These are phyloP conservation scores for Entonaema liquescens DNA, from an alignment of 495 filamentous ascomycete species.

Conservation along the genomic window DNA sequence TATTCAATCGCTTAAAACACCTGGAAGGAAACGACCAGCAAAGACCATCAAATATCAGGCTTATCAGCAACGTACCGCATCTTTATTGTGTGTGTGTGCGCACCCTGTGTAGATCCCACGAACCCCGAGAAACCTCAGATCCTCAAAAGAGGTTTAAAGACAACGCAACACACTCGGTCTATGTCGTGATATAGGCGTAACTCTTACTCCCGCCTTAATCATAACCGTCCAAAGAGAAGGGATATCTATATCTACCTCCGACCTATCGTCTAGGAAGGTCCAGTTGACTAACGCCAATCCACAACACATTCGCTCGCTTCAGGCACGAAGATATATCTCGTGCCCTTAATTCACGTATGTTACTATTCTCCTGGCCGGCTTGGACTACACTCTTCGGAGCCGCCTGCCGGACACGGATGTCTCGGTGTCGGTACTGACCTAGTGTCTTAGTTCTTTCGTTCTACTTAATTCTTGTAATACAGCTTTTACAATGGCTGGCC, in stretches of 20 bases:
- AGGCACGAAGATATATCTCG: slow-evolving; percentile 42
- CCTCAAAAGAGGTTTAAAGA: slow-evolving; percentile 9
- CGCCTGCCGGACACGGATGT: slow-evolving; percentile 8
- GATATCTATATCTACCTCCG: slow-evolving; percentile 29
- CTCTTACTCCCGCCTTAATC: slow-evolving; percentile 29
- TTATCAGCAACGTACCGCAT: slow-evolving; percentile 19
- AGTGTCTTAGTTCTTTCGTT: slow-evolving; percentile 54
- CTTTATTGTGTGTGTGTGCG: slow-evolving; percentile 10
- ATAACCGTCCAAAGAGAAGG: slow-evolving; percentile 30
- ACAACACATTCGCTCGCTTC: slow-evolving; percentile 54
- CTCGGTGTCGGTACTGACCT: slow-evolving; percentile 29
- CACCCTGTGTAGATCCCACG: slow-evolving; percentile 17
- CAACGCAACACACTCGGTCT: slow-evolving; percentile 17
- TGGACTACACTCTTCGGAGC: slow-evolving; percentile 2
- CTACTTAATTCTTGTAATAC: slow-evolving; percentile 40
- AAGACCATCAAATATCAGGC: slow-evolving; percentile 24
- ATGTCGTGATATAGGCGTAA: slow-evolving; percentile 41
- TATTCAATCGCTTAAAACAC: slow-evolving; percentile 52
- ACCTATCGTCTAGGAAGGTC: slow-evolving; percentile 34
- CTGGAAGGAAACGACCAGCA: slow-evolving; percentile 43
- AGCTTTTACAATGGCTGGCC: slow-evolving; percentile 69
- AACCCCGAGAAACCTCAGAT: slow-evolving; percentile 21
- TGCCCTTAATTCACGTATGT: slow-evolving; percentile 55
- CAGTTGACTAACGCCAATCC: slow-evolving; percentile 39
- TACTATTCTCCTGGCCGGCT: not conserved